phyloP scores from a whole-genome alignment of 768 basidiomycete genomes.

The Cystobasidium tubakii region DNA sequence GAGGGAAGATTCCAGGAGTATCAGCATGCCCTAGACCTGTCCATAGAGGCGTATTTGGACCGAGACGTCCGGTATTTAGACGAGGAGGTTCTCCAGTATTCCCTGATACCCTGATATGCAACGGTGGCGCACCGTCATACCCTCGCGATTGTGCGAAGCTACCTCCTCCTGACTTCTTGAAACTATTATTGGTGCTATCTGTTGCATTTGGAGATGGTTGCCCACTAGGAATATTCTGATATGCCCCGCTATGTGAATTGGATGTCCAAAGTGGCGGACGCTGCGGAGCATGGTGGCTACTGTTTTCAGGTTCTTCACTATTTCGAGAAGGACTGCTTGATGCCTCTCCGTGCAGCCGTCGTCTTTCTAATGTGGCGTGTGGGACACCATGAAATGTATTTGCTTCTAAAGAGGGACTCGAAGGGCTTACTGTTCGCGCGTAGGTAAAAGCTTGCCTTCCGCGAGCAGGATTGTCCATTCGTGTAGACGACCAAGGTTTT shows the following conservation, averaged over 20 bases:
- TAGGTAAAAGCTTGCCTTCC: not conserved
- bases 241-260: not conserved
- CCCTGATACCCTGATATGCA: not conserved
- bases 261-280: not conserved
- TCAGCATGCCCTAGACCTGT: not conserved
- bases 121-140: not conserved
- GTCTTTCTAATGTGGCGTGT: not conserved
- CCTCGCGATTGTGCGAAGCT: constrained; percentile 3
- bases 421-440: not conserved
- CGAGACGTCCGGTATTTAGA: not conserved
- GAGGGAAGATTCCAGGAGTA: constrained; percentile 2
- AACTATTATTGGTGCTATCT: not conserved
- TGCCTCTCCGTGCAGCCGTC: not conserved
- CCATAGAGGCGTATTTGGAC: not conserved
- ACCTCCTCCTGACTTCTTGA: constrained; percentile 1
- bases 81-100: not conserved
- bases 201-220: not conserved
- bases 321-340: not conserved
- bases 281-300: not conserved
- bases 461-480: not conserved
- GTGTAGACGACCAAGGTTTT: not conserved
- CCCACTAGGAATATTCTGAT: not conserved
- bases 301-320: not conserved
- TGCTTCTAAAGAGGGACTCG: not conserved
- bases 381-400: not conserved